A percentile compares a stretch with the other conserved stretches of the same genome.
These are phyloP conservation scores for Thermoascus crustaceus DNA, from an alignment of 2,329 filamentous ascomycete genomes.

Conservation along the genomic window DNA sequence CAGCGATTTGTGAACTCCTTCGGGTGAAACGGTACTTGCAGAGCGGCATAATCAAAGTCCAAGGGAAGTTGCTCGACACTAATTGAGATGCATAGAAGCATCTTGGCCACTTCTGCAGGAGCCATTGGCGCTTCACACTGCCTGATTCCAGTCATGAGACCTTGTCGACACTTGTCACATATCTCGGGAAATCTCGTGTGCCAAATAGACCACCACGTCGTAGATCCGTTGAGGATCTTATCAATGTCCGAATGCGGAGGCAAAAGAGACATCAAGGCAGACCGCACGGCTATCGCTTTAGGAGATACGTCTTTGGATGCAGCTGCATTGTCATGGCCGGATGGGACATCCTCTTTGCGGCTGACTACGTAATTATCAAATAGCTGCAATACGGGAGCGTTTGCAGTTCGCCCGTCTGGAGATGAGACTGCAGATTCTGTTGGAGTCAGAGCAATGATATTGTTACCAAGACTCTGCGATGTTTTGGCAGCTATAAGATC, in stretches of 20 bases:
- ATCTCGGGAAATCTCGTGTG: slow-evolving; percentile 27
- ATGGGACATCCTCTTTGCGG: slow-evolving; percentile 20
- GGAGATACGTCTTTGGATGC: slow-evolving; percentile 18
- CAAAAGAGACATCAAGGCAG: slow-evolving; percentile 26
- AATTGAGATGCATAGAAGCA: slow-evolving; percentile 38
- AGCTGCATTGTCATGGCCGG: slow-evolving; percentile 16
- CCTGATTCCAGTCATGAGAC: slow-evolving; percentile 5
- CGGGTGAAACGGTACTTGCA: slow-evolving; percentile 31
- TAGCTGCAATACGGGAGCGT: slow-evolving; percentile 29
- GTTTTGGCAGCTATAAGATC: slow-evolving; percentile 12
- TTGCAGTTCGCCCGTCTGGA: slow-evolving; percentile 21
- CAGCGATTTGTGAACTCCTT: slow-evolving; percentile 40
- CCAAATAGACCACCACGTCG: slow-evolving; percentile 26
- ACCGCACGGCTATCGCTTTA: slow-evolving; percentile 18
- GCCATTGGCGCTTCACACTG: slow-evolving; percentile 16
- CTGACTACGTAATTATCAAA: slow-evolving; percentile 32
- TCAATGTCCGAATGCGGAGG: slow-evolving; percentile 24
- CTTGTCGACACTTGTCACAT: slow-evolving; percentile 9
- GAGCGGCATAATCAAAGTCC: slow-evolving; percentile 29
- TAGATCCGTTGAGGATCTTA: slow-evolving; percentile 22
- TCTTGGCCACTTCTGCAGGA: slow-evolving; percentile 33
- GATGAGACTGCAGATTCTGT: slow-evolving; percentile 7
- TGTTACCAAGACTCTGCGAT: slow-evolving; percentile 15
- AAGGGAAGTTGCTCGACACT: slow-evolving; percentile 35
- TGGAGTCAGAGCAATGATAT: not conserved